Conservation (phyloP, 176 grass and related monocot species). For the Cenchrus americanus region DNA sequence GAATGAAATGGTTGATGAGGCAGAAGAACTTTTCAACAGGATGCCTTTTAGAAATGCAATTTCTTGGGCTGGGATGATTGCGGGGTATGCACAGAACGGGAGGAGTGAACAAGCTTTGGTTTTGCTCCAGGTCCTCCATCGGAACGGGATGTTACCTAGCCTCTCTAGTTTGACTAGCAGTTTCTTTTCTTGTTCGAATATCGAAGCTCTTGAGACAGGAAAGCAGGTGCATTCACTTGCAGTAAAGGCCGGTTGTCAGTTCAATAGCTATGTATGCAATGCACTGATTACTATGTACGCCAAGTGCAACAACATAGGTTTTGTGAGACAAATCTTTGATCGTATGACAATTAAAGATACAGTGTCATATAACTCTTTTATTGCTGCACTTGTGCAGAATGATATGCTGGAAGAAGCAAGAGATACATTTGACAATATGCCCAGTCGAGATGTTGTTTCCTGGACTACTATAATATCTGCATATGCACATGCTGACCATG, state of each 20-base stretch:
- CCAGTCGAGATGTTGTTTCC: constrained; percentile 49
- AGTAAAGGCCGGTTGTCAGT: constrained; percentile 49
- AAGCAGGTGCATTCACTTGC: constrained; percentile 67
- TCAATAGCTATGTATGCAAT: constrained; percentile 60
- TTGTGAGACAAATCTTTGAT: constrained; percentile 53
- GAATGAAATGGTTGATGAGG: constrained; percentile 67
- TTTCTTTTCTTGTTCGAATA: constrained; percentile 68
- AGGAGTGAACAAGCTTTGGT: constrained; percentile 67
- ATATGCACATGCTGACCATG: constrained; percentile 51
- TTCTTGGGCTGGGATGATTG: constrained; percentile 70
- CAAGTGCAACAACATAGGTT: constrained; percentile 55
- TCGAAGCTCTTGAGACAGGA: constrained; percentile 59
- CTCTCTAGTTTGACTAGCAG: constrained; percentile 64
- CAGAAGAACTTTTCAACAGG: constrained; percentile 64
- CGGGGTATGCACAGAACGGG: constrained; percentile 70
- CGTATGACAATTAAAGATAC: constrained; percentile 51
- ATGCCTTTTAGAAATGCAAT: constrained; percentile 64
- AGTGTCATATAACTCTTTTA: constrained; percentile 67
- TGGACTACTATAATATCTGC: constrained; percentile 58
- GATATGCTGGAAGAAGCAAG: constrained; percentile 62
- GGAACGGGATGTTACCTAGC: constrained; percentile 61
- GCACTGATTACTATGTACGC: constrained; percentile 76
- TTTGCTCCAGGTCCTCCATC: constrained; percentile 48
- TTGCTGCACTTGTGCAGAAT: constrained; percentile 57
- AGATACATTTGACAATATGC: constrained; percentile 50